Conservation (phyloP, 1,284 basidiomycete genomes). For the Cryptococcus deneoformans region DNA sequence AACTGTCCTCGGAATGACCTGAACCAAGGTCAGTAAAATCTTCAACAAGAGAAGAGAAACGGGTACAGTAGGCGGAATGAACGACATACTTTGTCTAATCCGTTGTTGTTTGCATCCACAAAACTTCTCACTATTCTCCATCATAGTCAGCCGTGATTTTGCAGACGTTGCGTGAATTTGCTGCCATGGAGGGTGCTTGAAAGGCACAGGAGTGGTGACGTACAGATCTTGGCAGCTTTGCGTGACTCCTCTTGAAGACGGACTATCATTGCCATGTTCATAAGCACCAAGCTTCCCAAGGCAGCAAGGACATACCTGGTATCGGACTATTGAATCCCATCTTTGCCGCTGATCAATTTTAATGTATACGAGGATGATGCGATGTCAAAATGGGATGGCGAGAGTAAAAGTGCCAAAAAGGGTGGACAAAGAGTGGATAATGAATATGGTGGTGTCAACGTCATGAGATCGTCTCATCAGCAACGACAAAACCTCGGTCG, state of each 20-base stretch:
- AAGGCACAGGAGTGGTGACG: constrained; percentile 5
- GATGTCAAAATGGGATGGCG: too few species aligned
- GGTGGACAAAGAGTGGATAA: too few species aligned
- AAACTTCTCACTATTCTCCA: constrained; percentile 43
- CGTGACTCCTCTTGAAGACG: constrained; percentile 54
- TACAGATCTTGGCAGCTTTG: constrained; percentile 55
- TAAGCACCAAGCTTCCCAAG: not conserved
- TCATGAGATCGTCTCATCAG: too few species aligned
- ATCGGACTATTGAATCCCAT: constrained; percentile 49
- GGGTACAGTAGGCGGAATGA: not conserved
- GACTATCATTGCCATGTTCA: constrained; percentile 28
- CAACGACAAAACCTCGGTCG: too few species aligned
- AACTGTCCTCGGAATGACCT: constrained; percentile 50
- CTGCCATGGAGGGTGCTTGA: not conserved
- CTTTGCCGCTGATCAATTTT: not conserved
- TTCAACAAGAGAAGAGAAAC: not conserved
- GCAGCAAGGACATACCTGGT: constrained; percentile 32
- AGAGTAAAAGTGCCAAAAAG: too few species aligned
- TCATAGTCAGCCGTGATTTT: not conserved
- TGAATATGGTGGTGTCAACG: too few species aligned
- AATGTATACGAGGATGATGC: too few species aligned
- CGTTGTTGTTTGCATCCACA: constrained; percentile 48
- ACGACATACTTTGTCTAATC: constrained; percentile 47
- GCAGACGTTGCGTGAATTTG: not conserved
- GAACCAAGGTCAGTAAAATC: not conserved